Evolutionary conservation across 2,329 filamentous ascomycete genomes (phyloP).

Genomic region (Dactylellina drechsleri): DNA sequence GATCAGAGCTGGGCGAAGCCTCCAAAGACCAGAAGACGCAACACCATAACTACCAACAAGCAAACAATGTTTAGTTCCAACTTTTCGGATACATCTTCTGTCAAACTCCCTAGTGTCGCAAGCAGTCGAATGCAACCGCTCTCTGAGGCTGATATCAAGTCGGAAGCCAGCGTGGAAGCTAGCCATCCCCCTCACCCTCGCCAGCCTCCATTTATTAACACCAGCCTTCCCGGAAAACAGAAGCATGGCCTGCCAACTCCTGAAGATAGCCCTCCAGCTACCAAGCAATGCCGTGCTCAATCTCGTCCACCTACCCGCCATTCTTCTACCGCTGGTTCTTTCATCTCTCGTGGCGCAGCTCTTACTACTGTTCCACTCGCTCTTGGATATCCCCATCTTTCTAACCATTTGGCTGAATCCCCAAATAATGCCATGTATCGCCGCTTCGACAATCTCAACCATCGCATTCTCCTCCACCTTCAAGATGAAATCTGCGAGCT

Average conservation of each 20-base stretch:
- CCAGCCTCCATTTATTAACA: constrained; percentile 53
- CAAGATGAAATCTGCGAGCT: constrained; percentile 86
- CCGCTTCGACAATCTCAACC: constrained; percentile 82
- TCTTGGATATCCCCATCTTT: constrained; percentile 56
- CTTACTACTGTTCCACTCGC: constrained; percentile 45
- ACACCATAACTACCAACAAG: constrained; percentile 52
- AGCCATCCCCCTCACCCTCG: constrained; percentile 31
- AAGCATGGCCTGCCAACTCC: constrained; percentile 47
- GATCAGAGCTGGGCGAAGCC: constrained; percentile 54
- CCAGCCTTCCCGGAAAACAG: constrained; percentile 44
- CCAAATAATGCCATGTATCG: constrained; percentile 74
- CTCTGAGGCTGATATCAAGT: constrained; percentile 52
- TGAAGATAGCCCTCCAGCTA: constrained; percentile 51
- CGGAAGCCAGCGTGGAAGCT: constrained; percentile 47
- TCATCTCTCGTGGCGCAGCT: constrained; percentile 25
- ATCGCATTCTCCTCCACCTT: constrained; percentile 81
- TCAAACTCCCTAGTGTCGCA: constrained; percentile 41
- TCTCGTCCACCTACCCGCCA: constrained; percentile 43
- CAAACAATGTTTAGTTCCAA: constrained; percentile 44
- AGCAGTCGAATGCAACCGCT: constrained; percentile 53
- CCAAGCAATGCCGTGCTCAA: constrained; percentile 47
- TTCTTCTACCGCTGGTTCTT: constrained; percentile 42
- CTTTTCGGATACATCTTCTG: constrained; percentile 53
- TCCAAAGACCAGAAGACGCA: constrained; percentile 47
- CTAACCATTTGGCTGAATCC: constrained; percentile 54